phyloP scores from a whole-genome alignment of 345 rosid genomes.

The Eucalyptus victrix region DNA sequence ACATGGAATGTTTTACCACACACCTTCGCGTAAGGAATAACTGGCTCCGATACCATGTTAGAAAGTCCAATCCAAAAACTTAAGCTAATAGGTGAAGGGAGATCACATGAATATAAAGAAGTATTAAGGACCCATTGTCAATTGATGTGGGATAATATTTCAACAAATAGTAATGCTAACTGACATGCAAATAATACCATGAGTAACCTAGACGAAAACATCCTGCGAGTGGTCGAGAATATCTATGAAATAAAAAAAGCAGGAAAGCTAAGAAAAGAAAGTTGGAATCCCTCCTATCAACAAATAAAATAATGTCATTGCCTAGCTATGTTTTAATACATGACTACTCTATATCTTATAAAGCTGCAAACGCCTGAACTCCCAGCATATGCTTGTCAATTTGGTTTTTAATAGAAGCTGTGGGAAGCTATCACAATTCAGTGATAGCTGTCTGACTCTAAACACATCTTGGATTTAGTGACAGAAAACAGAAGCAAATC shows the following conservation, averaged over 20 bases:
- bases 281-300: background rate
- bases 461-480: background rate
- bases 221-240: background rate
- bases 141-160: too few relatives aligned
- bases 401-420: background rate
- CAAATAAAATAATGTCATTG: background rate
- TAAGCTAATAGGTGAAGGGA: too few relatives aligned
- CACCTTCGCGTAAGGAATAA: too few relatives aligned
- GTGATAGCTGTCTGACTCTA: background rate
- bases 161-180: background rate
- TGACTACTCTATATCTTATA: background rate
- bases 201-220: background rate
- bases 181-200: background rate
- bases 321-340: background rate
- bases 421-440: background rate
- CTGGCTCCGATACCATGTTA: too few relatives aligned
- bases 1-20: too few relatives aligned
- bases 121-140: too few relatives aligned
- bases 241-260: background rate
- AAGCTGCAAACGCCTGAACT: background rate
- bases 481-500: background rate
- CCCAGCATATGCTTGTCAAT: background rate
- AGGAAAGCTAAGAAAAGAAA: background rate
- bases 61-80: too few relatives aligned
- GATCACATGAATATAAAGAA: too few relatives aligned